These are phyloP conservation scores for Tricholoma sp. DNA, from an alignment of 768 basidiomycete species.

Conservation along the genomic window DNA sequence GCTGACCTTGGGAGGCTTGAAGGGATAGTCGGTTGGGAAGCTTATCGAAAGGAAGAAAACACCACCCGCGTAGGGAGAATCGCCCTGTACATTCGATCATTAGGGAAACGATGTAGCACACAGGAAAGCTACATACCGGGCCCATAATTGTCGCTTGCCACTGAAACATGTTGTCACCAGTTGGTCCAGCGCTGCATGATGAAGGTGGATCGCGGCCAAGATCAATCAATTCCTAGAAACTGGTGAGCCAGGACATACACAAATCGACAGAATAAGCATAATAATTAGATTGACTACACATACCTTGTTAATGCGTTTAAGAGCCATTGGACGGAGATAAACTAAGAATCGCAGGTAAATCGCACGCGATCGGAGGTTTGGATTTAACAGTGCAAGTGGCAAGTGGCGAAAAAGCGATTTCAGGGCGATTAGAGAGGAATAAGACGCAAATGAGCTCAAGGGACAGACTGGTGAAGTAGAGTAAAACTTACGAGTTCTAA, in stretches of 20 bases:
- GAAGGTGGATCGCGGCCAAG: slow-evolving; percentile 99
- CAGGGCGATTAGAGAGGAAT: slow-evolving; percentile 23
- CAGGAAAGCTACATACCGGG: slow-evolving; percentile 58
- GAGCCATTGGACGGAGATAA: slow-evolving; percentile 61
- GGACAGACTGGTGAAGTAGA: slow-evolving; percentile 2
- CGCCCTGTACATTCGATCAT: slow-evolving; percentile 51
- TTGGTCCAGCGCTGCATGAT: slow-evolving; percentile 98
- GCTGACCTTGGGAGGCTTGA: slow-evolving; percentile 99
- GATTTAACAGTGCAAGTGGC: slow-evolving; percentile 19
- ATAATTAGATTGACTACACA: slow-evolving; percentile 4
- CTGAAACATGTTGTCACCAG: slow-evolving; percentile 97
- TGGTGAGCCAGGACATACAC: slow-evolving; percentile 10
- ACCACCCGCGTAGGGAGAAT: slow-evolving; percentile 97
- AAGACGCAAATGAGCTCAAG: slow-evolving; percentile 13
- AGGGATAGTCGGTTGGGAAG: slow-evolving; percentile 97
- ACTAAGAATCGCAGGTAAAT: slow-evolving; percentile 30
- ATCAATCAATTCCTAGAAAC: slow-evolving; percentile 89
- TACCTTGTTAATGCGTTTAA: slow-evolving; percentile 99
- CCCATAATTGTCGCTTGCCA: slow-evolving; percentile 99
- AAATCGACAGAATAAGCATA: slow-evolving; percentile 11
- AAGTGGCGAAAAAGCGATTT: slow-evolving; percentile 26
- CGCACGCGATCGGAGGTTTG: slow-evolving; percentile 35
- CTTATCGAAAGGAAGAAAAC: slow-evolving; percentile 97
- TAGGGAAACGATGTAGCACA: slow-evolving; percentile 22
- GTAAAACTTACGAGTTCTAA: slow-evolving; percentile 29